Conservation (phyloP, 73 alveolate species). For the Blepharisma japonicum region DNA sequence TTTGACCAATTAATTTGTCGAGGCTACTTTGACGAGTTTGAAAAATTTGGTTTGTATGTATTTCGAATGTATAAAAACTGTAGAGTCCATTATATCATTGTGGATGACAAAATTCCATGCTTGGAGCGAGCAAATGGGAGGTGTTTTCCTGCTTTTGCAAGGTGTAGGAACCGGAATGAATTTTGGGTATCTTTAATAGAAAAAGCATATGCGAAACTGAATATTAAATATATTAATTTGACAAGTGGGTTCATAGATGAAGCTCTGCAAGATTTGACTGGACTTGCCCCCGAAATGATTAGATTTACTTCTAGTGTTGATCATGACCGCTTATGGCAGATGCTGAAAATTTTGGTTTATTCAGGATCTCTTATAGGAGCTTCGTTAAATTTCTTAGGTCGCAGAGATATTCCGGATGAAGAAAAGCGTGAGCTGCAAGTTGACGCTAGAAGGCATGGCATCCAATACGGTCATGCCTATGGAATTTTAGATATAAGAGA, state of each 20-base stretch:
- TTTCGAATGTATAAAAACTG: slow-evolving; percentile 68
- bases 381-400: slow-evolving; percentile 14
- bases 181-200: slow-evolving; percentile 82
- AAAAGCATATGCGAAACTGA: slow-evolving; percentile 85
- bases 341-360: background rate
- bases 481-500: slow-evolving; percentile 91
- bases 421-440: slow-evolving; percentile 39
- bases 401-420: slow-evolving; percentile 1
- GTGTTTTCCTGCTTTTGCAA: slow-evolving; percentile 52
- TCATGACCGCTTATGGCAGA: slow-evolving; percentile 9
- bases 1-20: slow-evolving; percentile 34
- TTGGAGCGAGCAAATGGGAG: slow-evolving; percentile 44
- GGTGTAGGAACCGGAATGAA: slow-evolving; percentile 65
- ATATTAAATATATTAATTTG: slow-evolving; percentile 61
- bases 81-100: slow-evolving; percentile 54
- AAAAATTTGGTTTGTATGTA: slow-evolving; percentile 66
- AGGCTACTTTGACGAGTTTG: slow-evolving; percentile 21
- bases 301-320: background rate
- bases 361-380: slow-evolving; percentile 15
- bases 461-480: slow-evolving; percentile 96
- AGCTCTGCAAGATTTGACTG: slow-evolving; percentile 71
- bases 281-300: slow-evolving; percentile 36
- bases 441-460: slow-evolving; percentile 91
- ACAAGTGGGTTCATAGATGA: slow-evolving; percentile 69
- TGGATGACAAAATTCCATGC: slow-evolving; percentile 72